These are phyloP conservation scores for Gossypium trilobum DNA, from an alignment of 441 rosid genomes.

Conservation along the genomic window DNA sequence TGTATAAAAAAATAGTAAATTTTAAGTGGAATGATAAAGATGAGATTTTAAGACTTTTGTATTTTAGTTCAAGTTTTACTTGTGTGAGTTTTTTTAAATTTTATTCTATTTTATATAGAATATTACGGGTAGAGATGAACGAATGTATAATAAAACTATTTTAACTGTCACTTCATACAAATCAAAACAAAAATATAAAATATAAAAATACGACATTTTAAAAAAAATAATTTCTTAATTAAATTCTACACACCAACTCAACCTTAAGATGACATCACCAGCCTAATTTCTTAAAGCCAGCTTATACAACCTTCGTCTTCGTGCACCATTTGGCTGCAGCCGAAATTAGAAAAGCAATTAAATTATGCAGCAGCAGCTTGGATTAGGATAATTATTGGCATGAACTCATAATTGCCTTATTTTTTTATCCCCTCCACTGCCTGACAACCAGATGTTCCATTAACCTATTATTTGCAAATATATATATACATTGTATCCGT, in stretches of 20 bases:
- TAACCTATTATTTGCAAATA: not conserved
- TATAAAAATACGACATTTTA: no score
- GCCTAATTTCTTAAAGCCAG: not conserved
- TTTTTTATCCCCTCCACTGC: not conserved
- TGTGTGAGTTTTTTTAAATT: no score
- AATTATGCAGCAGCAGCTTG: not conserved
- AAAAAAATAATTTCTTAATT: not conserved
- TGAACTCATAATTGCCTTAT: not conserved
- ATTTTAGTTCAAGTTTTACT: no score
- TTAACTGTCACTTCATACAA: no score
- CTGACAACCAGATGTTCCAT: not conserved
- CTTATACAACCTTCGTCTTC: not conserved
- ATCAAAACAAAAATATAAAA: no score
- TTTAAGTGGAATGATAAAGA: no score
- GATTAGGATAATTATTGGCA: conserved; percentile 1
- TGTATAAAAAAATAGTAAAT: no score
- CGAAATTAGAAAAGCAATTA: not conserved
- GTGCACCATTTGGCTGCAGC: not conserved
- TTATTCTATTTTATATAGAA: no score
- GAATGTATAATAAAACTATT: not conserved
- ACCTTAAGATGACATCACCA: not conserved
- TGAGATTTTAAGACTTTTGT: no score
- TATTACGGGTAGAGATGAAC: no score
- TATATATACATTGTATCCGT: not conserved
- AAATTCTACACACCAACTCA: not conserved